Evolutionary conservation across 192 early-diverging fungal genomes (phyloP).

Genomic region (Mortierella antarctica): DNA sequence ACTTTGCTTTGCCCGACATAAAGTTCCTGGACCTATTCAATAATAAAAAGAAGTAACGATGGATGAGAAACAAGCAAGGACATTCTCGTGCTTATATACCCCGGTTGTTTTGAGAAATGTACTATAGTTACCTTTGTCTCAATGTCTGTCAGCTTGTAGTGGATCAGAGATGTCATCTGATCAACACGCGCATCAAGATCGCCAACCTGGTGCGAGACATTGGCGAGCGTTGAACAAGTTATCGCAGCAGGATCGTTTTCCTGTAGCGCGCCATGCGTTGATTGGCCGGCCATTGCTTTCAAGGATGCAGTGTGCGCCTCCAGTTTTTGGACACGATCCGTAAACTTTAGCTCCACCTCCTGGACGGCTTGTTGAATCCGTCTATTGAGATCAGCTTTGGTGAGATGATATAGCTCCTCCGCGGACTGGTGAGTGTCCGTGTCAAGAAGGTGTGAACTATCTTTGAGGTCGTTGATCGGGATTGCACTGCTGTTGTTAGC

Average conservation of each 20-base stretch:
- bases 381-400: constrained; percentile 8
- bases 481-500: background rate
- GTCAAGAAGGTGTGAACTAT: background rate
- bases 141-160: constrained; percentile 30
- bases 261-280: background rate
- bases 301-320: constrained; percentile 7
- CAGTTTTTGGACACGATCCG: constrained; percentile 10
- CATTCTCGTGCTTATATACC: background rate
- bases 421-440: background rate
- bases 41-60: background rate
- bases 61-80: background rate
- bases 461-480: background rate
- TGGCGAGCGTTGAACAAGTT: constrained; percentile 2
- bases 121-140: constrained; percentile 26
- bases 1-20: background rate
- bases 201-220: constrained; percentile 20
- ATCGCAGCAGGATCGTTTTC: background rate
- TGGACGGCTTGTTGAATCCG: constrained; percentile 19
- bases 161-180: constrained; percentile 28
- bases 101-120: background rate
- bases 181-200: constrained; percentile 30
- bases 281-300: background rate
- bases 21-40: constrained; percentile 24
- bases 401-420: background rate
- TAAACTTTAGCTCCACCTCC: constrained; percentile 6